Evolutionary conservation across 257 asterid species (phyloP).

Genomic region (Solanum habrochaites): DNA sequence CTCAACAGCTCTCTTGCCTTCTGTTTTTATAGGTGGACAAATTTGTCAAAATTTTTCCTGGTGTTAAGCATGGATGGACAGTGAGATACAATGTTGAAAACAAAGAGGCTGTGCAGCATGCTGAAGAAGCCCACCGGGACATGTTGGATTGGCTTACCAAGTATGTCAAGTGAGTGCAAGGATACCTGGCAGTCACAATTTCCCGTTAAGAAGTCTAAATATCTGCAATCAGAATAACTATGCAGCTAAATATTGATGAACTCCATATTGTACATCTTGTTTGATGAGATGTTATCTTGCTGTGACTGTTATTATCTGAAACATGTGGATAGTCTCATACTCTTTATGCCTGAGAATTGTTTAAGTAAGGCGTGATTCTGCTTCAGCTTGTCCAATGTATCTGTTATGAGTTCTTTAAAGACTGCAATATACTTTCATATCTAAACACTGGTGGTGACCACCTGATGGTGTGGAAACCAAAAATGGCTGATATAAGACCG

Average conservation of each 20-base stretch:
- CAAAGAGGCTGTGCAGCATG: slow-evolving; percentile 27
- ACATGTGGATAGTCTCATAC: neutral
- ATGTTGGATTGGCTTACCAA: slow-evolving; percentile 39
- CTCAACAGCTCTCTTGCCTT: neutral
- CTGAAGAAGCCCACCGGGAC: slow-evolving; percentile 42
- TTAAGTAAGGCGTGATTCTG: neutral
- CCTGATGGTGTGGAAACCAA: neutral
- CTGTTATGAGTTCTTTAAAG: neutral
- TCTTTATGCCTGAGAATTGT: neutral
- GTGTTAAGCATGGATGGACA: slow-evolving; percentile 48
- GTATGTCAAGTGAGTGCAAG: slow-evolving; percentile 16
- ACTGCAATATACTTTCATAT: neutral
- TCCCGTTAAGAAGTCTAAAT: neutral
- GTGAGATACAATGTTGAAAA: slow-evolving; percentile 36
- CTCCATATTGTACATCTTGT: neutral
- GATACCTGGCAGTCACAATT: neutral
- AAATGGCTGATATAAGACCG: neutral
- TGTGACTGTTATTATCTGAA: neutral
- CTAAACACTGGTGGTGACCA: neutral
- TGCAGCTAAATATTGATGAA: neutral
- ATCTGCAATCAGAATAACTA: neutral
- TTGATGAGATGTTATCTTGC: neutral
- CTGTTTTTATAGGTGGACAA: slow-evolving; percentile 18
- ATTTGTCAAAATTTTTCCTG: slow-evolving; percentile 38
- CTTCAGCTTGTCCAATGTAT: neutral